Base-by-base conservation (phyloP, 768 basidiomycete species). In the Termitomyces sp. region DNA sequence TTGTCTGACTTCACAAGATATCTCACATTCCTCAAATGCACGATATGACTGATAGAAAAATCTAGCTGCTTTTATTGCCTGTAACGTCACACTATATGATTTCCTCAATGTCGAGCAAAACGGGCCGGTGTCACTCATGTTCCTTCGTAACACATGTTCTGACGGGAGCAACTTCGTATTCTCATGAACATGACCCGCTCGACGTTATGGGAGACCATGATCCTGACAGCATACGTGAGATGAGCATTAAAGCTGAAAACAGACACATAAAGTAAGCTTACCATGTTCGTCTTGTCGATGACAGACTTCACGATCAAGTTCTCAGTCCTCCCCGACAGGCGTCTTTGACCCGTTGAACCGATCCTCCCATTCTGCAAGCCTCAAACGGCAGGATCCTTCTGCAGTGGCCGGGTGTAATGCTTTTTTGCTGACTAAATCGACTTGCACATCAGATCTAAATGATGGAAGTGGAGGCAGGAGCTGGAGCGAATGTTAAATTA, bases 271-370 rank as follows among this genome's bases (percentile, higher is more conserved):
- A 56, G 36, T 55, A 28, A 20, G 74, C 84, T 59, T 62, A 92
- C 92, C 63, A 87, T 68, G 63, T 94, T 95, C 55, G 84, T 71
- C 92, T 24, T 74, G 77, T 59, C 81, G 81, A 55, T 78, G 78
- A 68, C 94, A 97, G 40, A 96, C 78, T 67, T 96, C 94, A 67
- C 94, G 96, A 65, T 91, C 86, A 24, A 97, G 73, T 55, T 91
- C 85, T 94, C 94, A 95, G 56, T 86, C 82, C 52, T 86, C 88
- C 32, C 75, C 76, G n/a, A 72, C 70, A 33, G 84, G 81, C 6
- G 80, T 81, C 43, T 80, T 80, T 13, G 81, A 76, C 18, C 81
- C 38, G 30, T 52, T 10, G 24, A 18, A 38, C 24, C 24, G 13
- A 8, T 24, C 14, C 59, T 60, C 38, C 51, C 54, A 48, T 55